Percentiles rank a stretch among this genome's conserved stretches.
Evolutionary conservation across 176 grass and related monocot genomes (phyloP).

Genomic region (Paspalum vaginatum): DNA sequence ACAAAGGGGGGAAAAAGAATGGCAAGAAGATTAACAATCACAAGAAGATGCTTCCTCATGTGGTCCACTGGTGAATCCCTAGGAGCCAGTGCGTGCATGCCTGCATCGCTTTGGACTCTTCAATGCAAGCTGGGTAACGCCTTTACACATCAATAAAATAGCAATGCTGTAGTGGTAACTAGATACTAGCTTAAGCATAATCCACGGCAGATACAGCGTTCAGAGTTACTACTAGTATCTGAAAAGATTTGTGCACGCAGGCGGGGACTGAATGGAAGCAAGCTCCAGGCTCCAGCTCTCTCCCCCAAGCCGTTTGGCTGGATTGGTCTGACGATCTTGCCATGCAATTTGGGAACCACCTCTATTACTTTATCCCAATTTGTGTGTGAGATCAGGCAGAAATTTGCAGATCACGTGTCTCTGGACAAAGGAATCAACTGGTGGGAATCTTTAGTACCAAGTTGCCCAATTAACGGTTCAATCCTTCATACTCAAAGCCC

Average conservation of each 20-base stretch:
- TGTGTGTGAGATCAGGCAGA: conserved; percentile 36
- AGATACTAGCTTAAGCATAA: conserved; percentile 24
- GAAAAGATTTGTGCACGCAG: conserved; percentile 28
- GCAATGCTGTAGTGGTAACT: conserved; percentile 10
- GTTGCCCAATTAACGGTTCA: conserved; percentile 42
- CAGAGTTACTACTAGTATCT: not conserved
- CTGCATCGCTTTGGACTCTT: conserved; percentile 50
- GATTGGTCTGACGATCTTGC: conserved; percentile 33
- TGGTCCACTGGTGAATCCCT: conserved; percentile 48
- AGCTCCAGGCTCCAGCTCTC: conserved; percentile 36
- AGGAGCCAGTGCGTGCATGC: conserved; percentile 35
- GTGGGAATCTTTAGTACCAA: conserved; percentile 53
- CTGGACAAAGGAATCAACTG: conserved; percentile 35
- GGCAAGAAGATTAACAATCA: conserved; percentile 31
- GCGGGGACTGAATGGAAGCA: conserved; percentile 39
- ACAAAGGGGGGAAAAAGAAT: not conserved
- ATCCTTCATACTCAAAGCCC: conserved; percentile 41
- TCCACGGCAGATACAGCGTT: conserved; percentile 23
- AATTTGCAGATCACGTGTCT: conserved; percentile 36
- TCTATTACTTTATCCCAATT: conserved; percentile 36
- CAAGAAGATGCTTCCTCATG: conserved; percentile 52
- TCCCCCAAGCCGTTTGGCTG: conserved; percentile 29
- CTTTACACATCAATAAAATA: conserved; percentile 41
- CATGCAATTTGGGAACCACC: conserved; percentile 39
- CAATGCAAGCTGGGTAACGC: conserved; percentile 43